phyloP scores from a whole-genome alignment of 441 rosid species.

The Sinapis alba region DNA sequence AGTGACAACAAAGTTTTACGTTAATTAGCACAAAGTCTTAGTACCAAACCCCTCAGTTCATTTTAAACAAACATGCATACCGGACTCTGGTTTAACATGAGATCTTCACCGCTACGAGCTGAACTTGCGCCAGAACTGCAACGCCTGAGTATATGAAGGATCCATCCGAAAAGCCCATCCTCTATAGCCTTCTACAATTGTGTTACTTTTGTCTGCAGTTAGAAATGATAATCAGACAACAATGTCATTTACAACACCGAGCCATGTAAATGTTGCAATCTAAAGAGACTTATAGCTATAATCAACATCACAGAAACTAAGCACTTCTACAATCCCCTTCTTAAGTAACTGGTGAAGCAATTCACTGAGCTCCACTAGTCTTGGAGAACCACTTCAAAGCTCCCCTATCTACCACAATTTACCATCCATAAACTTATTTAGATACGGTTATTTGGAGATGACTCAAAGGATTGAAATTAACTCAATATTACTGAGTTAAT shows the following conservation, averaged over 20 bases:
- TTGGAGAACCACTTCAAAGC: conserved; percentile 92
- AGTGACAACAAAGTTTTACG: neutral
- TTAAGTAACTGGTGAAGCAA: conserved; percentile 79
- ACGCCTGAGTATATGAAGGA: conserved; percentile 78
- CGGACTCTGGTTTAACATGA: conserved; percentile 16
- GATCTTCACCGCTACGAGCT: conserved; percentile 47
- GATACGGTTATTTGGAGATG: neutral
- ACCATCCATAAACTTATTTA: conserved; percentile 16
- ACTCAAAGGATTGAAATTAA: neutral
- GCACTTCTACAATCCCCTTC: conserved; percentile 78
- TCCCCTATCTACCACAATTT: conserved; percentile 71
- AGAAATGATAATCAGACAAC: conserved; percentile 7
- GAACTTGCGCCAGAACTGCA: conserved; percentile 67
- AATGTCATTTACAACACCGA: neutral
- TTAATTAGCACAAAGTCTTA: neutral
- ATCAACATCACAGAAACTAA: too few species aligned
- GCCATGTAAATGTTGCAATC: neutral
- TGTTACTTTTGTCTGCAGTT: conserved; percentile 88
- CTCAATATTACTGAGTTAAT: neutral
- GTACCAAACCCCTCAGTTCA: neutral
- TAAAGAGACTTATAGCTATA: conserved; percentile 1
- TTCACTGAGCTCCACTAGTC: conserved; percentile 80
- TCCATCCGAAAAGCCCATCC: conserved; percentile 98
- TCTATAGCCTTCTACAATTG: conserved; percentile 96
- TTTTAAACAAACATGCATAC: conserved; percentile 22